Base-by-base conservation (phyloP, 2,329 filamentous ascomycete genomes). In the Stagonosporopsis chrysanthemi region DNA sequence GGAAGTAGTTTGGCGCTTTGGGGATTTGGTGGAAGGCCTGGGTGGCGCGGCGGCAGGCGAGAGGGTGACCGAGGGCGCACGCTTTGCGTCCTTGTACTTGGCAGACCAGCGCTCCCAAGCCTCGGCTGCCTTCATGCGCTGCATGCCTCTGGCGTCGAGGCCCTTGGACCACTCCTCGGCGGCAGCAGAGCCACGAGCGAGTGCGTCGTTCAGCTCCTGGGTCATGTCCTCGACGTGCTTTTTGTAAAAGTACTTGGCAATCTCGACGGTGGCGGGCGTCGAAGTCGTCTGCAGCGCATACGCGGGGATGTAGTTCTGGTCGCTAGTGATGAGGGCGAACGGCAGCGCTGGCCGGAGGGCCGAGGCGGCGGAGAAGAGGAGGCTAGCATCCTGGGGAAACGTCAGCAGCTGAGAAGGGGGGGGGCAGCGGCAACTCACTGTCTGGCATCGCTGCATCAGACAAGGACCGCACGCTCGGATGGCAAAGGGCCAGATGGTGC, bases 101-200 rank as follows among this genome's bases (percentile, higher is more conserved):
- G 81, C 76, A 61, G 88, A 86, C 86, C 89, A 94, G 67, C 87
- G 88, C 71, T 92, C 90, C 88, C 90, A 94, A 46, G 89, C 85
- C 26, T 85, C 82, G 28, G 85, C 82, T 70, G 90, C 86, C 11
- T 80, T 81, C 64, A 86, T 83, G 45, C 81, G 77, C 56, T 86
- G 81, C 65, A 84, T 85, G 9, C 90, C 89, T 56, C 85, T 82
- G 26, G 78, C 79, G 40, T 87, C 84, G 3, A 95, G 82, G 9
- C 90, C 90, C 75, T 93, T 93, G 28, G 87, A 80, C 90, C 91
- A 95, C 73, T 93, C 90, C 64, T 91, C 88, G 4, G 84, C 83
- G 11, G 88, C 85, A 39, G 88, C 87, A 41, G 82, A 67, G n/a
- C 90, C 89, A 64, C 91, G 82, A n/a, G 80, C 76, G 65, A 86